These are phyloP conservation scores for Colletotrichum simmondsii DNA, from an alignment of 2,329 filamentous ascomycete species.

Conservation along the genomic window DNA sequence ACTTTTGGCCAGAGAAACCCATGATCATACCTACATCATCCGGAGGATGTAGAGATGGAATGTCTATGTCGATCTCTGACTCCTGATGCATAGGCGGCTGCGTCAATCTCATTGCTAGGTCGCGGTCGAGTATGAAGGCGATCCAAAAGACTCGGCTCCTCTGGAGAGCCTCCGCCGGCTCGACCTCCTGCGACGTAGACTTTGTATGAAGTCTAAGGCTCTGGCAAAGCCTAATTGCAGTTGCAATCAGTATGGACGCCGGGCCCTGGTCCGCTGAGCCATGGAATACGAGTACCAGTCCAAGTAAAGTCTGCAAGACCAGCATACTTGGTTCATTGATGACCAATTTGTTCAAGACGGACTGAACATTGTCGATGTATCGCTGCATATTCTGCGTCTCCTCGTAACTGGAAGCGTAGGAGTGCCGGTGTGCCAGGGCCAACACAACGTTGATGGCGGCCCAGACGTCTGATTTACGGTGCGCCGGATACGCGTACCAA, in stretches of 20 bases:
- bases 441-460: slow-evolving; percentile 40
- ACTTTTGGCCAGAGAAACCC: slow-evolving; percentile 2
- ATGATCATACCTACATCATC: slow-evolving; percentile 20
- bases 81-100: slow-evolving; percentile 30
- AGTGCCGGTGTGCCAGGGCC: slow-evolving; percentile 26
- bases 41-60: slow-evolving; percentile 1
- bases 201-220: slow-evolving; percentile 40
- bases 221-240: slow-evolving; percentile 43
- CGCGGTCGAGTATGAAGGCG: slow-evolving; percentile 43
- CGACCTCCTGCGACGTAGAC: slow-evolving; percentile 21
- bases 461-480: slow-evolving; percentile 39
- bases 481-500: slow-evolving; percentile 32
- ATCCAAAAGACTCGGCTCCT: slow-evolving; percentile 45
- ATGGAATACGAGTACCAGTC: slow-evolving; percentile 42
- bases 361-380: slow-evolving; percentile 40
- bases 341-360: slow-evolving; percentile 41
- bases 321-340: slow-evolving; percentile 41
- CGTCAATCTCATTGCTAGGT: slow-evolving; percentile 12
- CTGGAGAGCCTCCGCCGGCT: slow-evolving; percentile 38
- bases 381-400: slow-evolving; percentile 20
- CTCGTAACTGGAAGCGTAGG: slow-evolving; percentile 7
- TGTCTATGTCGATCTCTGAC: slow-evolving; percentile 28
- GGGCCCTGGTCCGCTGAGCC: slow-evolving; percentile 39
- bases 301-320: slow-evolving; percentile 42
- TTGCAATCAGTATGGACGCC: slow-evolving; percentile 41